phyloP scores from a whole-genome alignment of 257 asterid genomes.

The Ligustrum vulgare region DNA sequence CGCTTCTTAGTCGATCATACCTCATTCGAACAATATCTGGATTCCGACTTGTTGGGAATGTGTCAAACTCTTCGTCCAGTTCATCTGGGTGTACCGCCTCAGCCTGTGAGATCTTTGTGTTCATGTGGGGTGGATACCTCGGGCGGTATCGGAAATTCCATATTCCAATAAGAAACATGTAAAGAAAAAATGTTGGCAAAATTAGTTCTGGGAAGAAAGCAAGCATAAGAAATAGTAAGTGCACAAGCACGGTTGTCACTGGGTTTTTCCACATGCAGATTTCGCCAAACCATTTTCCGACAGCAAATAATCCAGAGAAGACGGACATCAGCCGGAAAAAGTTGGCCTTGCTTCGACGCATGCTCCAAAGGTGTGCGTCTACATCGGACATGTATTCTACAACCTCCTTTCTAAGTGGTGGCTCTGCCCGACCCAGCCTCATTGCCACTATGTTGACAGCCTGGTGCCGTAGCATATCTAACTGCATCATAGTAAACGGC shows the following conservation, averaged over 20 bases:
- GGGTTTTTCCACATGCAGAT: slow-evolving; percentile 94
- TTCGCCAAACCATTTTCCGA: slow-evolving; percentile 71
- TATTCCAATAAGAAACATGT: slow-evolving; percentile 84
- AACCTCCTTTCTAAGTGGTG: slow-evolving; percentile 83
- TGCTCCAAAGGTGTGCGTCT: slow-evolving; percentile 93
- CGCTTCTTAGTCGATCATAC: slow-evolving; percentile 81
- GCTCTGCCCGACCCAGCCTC: slow-evolving; percentile 75
- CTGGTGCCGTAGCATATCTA: slow-evolving; percentile 83
- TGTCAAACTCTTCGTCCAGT: slow-evolving; percentile 84
- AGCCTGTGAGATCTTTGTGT: slow-evolving; percentile 83
- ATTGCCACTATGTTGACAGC: slow-evolving; percentile 82
- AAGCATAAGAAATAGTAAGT: slow-evolving; percentile 66
- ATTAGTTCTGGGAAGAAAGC: slow-evolving; percentile 83
- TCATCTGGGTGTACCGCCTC: slow-evolving; percentile 76
- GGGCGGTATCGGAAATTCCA: slow-evolving; percentile 87
- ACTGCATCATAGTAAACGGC: slow-evolving; percentile 80
- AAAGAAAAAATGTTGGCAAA: slow-evolving; percentile 75
- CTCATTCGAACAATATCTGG: slow-evolving; percentile 81
- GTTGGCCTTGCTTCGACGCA: slow-evolving; percentile 89
- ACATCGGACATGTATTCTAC: slow-evolving; percentile 89
- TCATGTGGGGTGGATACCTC: slow-evolving; percentile 94
- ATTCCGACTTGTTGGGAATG: slow-evolving; percentile 67
- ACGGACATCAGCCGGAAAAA: slow-evolving; percentile 83
- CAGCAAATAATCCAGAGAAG: slow-evolving; percentile 68
- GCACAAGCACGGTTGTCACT: slow-evolving; percentile 77